Evolutionary conservation across 169 alveolate genomes (phyloP).

Genomic region (Plasmodium cynomolgi): DNA sequence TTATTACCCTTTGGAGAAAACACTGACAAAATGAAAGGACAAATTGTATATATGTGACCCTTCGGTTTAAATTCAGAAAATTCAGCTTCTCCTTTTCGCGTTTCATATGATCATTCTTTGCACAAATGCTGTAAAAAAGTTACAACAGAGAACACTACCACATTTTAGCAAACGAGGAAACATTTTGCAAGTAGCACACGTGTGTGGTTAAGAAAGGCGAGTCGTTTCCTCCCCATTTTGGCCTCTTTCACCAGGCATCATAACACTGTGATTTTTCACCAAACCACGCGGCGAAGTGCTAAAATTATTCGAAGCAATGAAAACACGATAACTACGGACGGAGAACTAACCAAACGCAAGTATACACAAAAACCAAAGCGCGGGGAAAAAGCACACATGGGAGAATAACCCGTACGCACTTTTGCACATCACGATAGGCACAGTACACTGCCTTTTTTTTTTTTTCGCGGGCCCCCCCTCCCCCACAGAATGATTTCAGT

Average conservation of each 20-base stretch:
- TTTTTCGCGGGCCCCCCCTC: neutral
- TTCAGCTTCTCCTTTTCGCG: neutral
- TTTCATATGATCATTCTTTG: neutral
- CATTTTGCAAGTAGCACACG: neutral
- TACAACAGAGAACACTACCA: neutral
- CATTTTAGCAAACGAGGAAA: neutral
- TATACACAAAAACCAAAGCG: neutral
- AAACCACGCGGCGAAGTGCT: neutral
- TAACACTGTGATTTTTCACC: neutral
- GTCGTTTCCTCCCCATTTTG: neutral
- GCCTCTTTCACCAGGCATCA: neutral
- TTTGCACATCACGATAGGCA: neutral
- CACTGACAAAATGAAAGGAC: neutral
- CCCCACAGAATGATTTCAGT: slow-evolving; percentile 26
- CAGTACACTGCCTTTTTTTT: no score
- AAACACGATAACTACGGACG: neutral
- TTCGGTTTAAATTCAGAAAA: neutral
- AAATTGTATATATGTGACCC: neutral
- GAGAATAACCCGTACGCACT: neutral
- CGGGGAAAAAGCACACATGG: neutral
- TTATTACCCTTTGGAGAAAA: neutral
- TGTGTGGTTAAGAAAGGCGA: neutral
- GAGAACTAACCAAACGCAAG: neutral
- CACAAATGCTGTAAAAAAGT: neutral
- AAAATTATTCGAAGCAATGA: neutral